Evolutionary conservation across 2,329 filamentous ascomycete genomes (phyloP).

Genomic region (Fusarium algeriense): DNA sequence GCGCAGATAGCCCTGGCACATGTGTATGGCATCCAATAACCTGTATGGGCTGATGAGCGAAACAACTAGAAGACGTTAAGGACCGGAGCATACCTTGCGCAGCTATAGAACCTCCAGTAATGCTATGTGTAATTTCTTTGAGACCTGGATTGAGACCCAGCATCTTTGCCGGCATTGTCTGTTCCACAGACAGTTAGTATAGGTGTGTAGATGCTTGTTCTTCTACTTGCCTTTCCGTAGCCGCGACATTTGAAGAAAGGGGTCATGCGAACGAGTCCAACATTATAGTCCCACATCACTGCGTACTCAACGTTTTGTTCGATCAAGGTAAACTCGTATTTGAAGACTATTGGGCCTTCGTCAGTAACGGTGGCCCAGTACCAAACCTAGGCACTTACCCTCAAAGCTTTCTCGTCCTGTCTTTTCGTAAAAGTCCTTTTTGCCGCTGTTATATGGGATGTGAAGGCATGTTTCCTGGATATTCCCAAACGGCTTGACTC

Average conservation of each 20-base stretch:
- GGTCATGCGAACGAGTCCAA: conserved; percentile 92
- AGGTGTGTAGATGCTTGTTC: neutral
- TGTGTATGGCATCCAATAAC: conserved; percentile 95
- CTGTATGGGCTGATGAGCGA: conserved; percentile 59
- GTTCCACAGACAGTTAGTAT: conserved; percentile 30
- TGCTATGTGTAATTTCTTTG: conserved; percentile 90
- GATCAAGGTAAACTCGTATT: conserved; percentile 81
- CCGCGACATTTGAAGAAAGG: conserved; percentile 93
- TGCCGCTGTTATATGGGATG: conserved; percentile 95
- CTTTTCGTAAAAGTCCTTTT: conserved; percentile 88
- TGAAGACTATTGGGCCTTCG: conserved; percentile 40
- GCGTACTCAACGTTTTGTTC: conserved; percentile 75
- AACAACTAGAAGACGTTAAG: neutral
- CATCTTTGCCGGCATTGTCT: conserved; percentile 93
- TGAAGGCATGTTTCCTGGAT: conserved; percentile 75
- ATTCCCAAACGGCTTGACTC: conserved; percentile 73
- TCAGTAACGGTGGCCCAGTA: conserved; percentile 23
- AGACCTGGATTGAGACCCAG: conserved; percentile 82
- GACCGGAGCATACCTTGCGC: conserved; percentile 77
- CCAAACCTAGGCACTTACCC: conserved; percentile 65
- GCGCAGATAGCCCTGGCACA: conserved; percentile 89
- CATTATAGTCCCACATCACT: conserved; percentile 98
- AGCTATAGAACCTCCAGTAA: conserved; percentile 89
- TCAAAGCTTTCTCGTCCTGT: conserved; percentile 91
- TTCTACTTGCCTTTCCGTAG: conserved; percentile 79